Evolutionary conservation across 768 basidiomycete genomes (phyloP), one percentile per base, ranked within the genome.

Genomic region (Suillus subaureus): DNA sequence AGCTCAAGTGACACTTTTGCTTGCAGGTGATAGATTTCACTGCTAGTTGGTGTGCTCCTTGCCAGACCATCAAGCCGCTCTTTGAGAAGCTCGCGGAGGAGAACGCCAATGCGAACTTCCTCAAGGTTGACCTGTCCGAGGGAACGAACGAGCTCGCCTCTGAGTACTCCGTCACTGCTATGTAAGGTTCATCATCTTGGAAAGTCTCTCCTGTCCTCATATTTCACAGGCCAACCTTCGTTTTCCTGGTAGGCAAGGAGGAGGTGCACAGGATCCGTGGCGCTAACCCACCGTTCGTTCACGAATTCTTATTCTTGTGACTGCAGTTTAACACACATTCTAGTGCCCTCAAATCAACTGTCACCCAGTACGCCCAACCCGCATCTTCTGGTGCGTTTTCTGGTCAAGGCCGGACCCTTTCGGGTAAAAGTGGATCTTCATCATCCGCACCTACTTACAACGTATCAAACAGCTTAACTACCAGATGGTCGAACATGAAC

Each of bases 61-160:
- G 93, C 73, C 91, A 92, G 75, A 82, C 83, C 49, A 95, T 95
- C 68, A 93, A 92, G 4, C 93, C 94, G 2, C 77, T 82, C 0
- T 94, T 84, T 67, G 92, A 93, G 70, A 78, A 84, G 0, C 79
- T 95, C 2, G 83, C 92, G 7, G 89, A 87, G 70, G 79, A 91
- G 70, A 88, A 91, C 73, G 79, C 78, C 28, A 81, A 83, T 60
- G 92, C 89, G 65, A 92, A 92, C 76, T 96, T 96, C 79, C 73
- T 94, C 71, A 95, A 95, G 74, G 91, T 89, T 69, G 92, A 93
- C 70, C 88, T 93, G 21, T 37, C 37, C 9, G 92, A 94, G 69
- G 84, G 83, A 58, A 88, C 87, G 23, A 76, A 70, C 68, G 93
- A 93, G 51, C 88, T 95, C 33, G 87, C 93, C 9, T 71, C 79